Evolutionary conservation across 78 protist genomes (phyloP).

Genomic region (Mastigamoeba balamuthi): DNA sequence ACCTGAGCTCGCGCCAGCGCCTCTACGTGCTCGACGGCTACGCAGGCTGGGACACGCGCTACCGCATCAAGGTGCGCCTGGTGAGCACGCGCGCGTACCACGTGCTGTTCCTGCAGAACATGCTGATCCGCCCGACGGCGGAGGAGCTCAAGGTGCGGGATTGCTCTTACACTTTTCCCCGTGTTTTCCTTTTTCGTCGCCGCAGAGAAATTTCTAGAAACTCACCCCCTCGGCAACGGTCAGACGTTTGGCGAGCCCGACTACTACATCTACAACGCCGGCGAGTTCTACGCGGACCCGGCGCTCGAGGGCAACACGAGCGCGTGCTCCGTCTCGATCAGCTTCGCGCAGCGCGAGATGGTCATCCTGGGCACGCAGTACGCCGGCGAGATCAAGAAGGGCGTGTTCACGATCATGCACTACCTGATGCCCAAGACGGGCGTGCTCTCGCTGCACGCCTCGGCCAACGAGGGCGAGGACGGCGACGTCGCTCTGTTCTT

Average conservation of each 20-base stretch:
- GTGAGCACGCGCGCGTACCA: constrained; percentile 80
- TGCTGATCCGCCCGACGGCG: constrained; percentile 80
- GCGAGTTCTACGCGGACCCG: constrained; percentile 73
- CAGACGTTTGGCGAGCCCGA: constrained; percentile 80
- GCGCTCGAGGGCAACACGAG: constrained; percentile 30
- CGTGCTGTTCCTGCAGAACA: constrained; percentile 85
- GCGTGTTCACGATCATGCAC: constrained; percentile 84
- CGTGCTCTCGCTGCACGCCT: constrained; percentile 76
- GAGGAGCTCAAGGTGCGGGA: constrained; percentile 56
- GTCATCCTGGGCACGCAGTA: constrained; percentile 89
- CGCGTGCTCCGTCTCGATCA: constrained; percentile 43
- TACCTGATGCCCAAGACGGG: constrained; percentile 80
- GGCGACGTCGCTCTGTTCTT: constrained; percentile 72
- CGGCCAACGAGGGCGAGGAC: constrained; percentile 64
- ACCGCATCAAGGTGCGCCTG: constrained; percentile 77
- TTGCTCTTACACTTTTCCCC: background rate
- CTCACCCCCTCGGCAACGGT: background rate
- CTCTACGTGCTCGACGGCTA: constrained; percentile 79
- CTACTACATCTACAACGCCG: constrained; percentile 83
- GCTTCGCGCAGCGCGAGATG: constrained; percentile 53
- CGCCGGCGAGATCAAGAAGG: constrained; percentile 97
- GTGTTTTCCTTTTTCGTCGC: background rate
- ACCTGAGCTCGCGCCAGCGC: constrained; percentile 68
- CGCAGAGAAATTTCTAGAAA: background rate
- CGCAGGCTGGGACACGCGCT: constrained; percentile 76